phyloP scores from a whole-genome alignment of 352 stramenopile species.

The Phytophthora pisi region DNA sequence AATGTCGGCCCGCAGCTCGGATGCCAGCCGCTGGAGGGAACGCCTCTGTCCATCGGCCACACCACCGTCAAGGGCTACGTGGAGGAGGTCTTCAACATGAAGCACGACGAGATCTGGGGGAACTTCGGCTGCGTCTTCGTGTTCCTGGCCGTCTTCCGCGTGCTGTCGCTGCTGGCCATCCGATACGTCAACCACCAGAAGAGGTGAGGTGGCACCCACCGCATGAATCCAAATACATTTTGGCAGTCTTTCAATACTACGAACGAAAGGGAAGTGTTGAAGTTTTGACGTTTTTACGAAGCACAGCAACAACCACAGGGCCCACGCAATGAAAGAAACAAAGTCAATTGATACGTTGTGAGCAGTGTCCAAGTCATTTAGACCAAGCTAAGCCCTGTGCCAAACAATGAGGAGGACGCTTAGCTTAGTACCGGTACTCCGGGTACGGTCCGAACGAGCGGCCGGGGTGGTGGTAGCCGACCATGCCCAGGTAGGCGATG shows the following conservation, averaged over 20 bases:
- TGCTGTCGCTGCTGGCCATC: conserved; percentile 11
- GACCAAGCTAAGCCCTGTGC: too few relatives aligned
- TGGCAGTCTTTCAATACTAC: conserved; percentile 2
- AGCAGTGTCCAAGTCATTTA: too few relatives aligned
- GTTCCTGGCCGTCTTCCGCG: conserved; percentile 39
- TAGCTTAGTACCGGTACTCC: conserved; percentile 28
- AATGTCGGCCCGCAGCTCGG: conserved; percentile 9
- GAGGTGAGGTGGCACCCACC: background rate
- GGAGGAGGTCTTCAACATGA: conserved; percentile 43
- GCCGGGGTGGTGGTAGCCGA: conserved; percentile 54
- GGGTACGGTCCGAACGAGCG: conserved; percentile 32
- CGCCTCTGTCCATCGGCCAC: conserved; percentile 11
- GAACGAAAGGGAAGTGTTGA: too few relatives aligned
- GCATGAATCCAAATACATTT: background rate
- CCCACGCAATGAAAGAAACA: too few relatives aligned
- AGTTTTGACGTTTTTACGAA: too few relatives aligned
- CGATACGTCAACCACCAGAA: conserved; percentile 30
- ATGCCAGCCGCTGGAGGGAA: conserved; percentile 7
- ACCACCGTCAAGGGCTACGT: conserved; percentile 47
- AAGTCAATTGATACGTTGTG: too few relatives aligned
- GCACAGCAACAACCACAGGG: too few relatives aligned
- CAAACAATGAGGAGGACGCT: too few relatives aligned
- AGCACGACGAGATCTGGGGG: conserved; percentile 39
- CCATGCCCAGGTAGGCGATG: conserved; percentile 66
- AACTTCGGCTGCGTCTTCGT: conserved; percentile 42